Base-by-base conservation (phyloP, 768 basidiomycete genomes). In the Russula griseocarnosa region DNA sequence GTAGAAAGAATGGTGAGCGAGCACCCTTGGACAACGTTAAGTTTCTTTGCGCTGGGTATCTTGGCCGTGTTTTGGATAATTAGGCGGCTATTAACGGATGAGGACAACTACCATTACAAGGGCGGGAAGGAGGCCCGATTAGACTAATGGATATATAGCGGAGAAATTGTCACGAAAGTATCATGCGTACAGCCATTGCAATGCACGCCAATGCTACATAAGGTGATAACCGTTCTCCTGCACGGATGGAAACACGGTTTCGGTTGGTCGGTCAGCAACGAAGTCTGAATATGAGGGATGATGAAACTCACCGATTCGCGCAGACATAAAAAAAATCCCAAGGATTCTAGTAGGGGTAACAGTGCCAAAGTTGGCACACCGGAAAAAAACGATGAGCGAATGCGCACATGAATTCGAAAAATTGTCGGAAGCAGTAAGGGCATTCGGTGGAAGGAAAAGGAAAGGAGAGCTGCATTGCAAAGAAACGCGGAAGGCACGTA, bases 151-250 rank as follows among this genome's bases (percentile, higher is more conserved):
- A 55, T n/a, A 49, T 54, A 30, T 52, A 63, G n/a, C 8, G 5
- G 28, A 11, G 26, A 32, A n/a, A 3, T 28, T 5, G 11, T 73
- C 67, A 82, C 70, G 77, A 79, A 34, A 75, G 71, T 56, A 88
- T 71, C 61, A 94, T 83, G 42, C 86, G 86, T 52, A 87, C 78
- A 0, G 94, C 97, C 97, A 99, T 98, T 28, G 85, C 84, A 26
- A 98, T 75, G 73, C 96, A 98, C 18, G 96, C 93, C 16, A 99
- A 74, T 7, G 90, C 88, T 18, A 99, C 97, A 70, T 98, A 98
- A 44, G 96, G 97, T 32, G 96, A 98, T 51, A 99, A 77, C 22
- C 97, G 83, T 75, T 98, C 97, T 56, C 96, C 94, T 97, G 16
- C 16, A 40, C 14, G 6, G 8, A 2, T 5, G 44, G 6, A 28